Evolutionary conservation across 1,284 basidiomycete species (phyloP), one percentile per base, ranked within the genome.

Genomic region (Agroathelia rolfsii): DNA sequence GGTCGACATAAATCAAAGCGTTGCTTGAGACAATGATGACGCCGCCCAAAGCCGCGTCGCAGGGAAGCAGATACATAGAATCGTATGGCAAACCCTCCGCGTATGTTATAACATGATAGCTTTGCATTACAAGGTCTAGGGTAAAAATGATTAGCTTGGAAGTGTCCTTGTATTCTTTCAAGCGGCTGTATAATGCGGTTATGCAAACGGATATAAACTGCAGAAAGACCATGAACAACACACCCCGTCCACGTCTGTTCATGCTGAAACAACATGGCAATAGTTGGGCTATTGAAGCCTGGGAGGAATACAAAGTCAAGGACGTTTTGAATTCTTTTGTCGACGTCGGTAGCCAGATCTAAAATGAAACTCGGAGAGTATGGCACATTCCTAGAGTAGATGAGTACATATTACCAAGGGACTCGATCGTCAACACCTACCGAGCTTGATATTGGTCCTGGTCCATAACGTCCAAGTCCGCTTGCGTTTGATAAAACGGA

Each of bases 261-360:
- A 0, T 81, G 72, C 42, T 90, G 79, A 53, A 78, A 96, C 5
- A 97, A 69, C 0, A 98, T 65, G 0, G 94, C 94, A 14, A 97
- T 61, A 0, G 94, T 99, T 0, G 95, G 89, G 38, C 88, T 94
- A 53, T 90, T 87, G 59, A 95, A 96, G 4, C 93, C 93, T 0
- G 92, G 86, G 3, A 98, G 64, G 56, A 98, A 98, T 6, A 69
- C 72, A 46, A 96, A 80, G 56, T 95, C 89, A 38, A 85, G 71
- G 24, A 96, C 69, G 50, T 96, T 89, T 18, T 76, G 74, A 36
- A 95, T 72, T 28, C 68, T 71, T 24, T 66, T 60, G 42, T 82
- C 79, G 14, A 84, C 76, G 31, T 76, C 71, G 3, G 53, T 55
- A 0, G 76, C 63, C 7, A 93, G 62, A 40, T 87, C 76, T 6